phyloP scores from a whole-genome alignment of 805 yeast species.

The Pichia ethanolica region DNA sequence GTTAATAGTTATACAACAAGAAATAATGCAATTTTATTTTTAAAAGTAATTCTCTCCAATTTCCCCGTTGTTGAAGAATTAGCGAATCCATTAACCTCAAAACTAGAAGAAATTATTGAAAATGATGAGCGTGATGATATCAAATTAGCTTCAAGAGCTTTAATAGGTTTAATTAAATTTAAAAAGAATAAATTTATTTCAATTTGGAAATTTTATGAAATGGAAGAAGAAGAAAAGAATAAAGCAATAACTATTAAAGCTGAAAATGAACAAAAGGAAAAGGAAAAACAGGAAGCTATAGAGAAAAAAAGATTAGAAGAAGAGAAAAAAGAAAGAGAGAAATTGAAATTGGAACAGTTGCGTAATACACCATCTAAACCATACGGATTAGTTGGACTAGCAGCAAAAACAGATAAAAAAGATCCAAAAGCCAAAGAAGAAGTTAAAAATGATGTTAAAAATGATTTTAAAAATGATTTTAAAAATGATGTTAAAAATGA shows the following conservation, averaged over 20 bases:
- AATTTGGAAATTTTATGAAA: constrained; percentile 48
- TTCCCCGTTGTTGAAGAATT: constrained; percentile 68
- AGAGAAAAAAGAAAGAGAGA: constrained; percentile 15
- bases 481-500: background rate
- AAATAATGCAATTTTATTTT: constrained; percentile 69
- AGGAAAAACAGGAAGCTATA: constrained; percentile 13
- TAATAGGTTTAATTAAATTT: constrained; percentile 57
- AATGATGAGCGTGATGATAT: constrained; percentile 71
- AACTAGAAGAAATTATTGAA: constrained; percentile 40
- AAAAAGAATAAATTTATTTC: constrained; percentile 43
- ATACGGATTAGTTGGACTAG: constrained; percentile 25
- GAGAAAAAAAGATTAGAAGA: constrained; percentile 12
- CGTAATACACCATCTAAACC: constrained; percentile 16
- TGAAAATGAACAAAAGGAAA: constrained; percentile 15
- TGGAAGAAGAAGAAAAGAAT: constrained; percentile 37
- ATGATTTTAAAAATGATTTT: background rate
- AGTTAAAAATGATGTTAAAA: background rate
- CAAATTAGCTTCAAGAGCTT: constrained; percentile 66
- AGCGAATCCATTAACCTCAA: constrained; percentile 42
- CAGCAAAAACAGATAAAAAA: background rate
- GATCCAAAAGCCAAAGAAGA: background rate
- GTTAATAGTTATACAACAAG: constrained; percentile 67
- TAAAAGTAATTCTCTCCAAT: constrained; percentile 51
- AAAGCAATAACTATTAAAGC: constrained; percentile 19
- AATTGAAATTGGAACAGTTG: constrained; percentile 1